Conservation (phyloP, 1,284 basidiomycete species). For the Apiotrichum domesticum region DNA sequence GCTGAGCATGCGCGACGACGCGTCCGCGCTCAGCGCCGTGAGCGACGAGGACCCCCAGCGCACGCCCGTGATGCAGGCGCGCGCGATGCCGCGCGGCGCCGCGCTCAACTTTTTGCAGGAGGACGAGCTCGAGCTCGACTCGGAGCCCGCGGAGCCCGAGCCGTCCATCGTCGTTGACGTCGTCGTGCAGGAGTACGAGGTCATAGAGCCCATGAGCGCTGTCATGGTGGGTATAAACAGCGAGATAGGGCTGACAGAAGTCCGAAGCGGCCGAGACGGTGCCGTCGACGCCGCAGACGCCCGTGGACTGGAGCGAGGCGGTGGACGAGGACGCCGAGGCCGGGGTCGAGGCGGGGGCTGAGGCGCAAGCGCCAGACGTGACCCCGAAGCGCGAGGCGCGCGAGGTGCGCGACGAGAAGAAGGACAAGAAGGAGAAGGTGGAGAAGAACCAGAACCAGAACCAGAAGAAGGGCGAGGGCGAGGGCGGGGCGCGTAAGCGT, state of each 20-base stretch:
- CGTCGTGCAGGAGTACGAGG: slow-evolving; percentile 20
- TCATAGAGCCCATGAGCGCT: slow-evolving; percentile 13
- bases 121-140: slow-evolving; percentile 31
- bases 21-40: background rate
- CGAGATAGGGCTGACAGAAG: background rate
- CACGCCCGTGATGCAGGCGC: slow-evolving; percentile 5
- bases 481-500: background rate
- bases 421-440: background rate
- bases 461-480: slow-evolving; percentile 1
- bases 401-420: background rate
- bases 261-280: slow-evolving; percentile 3
- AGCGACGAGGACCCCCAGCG: slow-evolving; percentile 7
- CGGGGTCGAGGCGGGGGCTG: background rate
- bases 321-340: slow-evolving; percentile 14
- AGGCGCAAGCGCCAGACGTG: background rate
- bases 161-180: slow-evolving; percentile 9
- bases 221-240: background rate
- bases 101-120: slow-evolving; percentile 42
- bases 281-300: background rate
- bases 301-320: slow-evolving; percentile 26
- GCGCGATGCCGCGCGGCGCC: slow-evolving; percentile 4
- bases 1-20: slow-evolving; percentile 3
- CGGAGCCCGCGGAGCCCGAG: slow-evolving; percentile 16
- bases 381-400: background rate
- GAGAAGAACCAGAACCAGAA: background rate